These are phyloP conservation scores for Pseudopyricularia javanii DNA, from an alignment of 2,329 filamentous ascomycete genomes.

Conservation along the genomic window DNA sequence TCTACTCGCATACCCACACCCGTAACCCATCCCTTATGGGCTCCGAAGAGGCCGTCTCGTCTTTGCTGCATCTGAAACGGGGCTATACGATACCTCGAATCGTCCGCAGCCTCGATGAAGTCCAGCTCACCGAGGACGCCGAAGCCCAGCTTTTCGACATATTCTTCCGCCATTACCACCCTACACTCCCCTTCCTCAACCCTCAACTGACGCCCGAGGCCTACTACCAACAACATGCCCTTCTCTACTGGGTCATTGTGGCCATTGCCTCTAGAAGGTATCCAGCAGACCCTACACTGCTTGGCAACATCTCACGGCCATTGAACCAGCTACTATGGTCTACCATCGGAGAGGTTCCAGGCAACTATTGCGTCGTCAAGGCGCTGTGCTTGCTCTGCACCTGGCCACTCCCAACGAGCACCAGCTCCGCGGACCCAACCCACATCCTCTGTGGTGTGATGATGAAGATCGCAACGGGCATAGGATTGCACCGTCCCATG, in stretches of 20 bases:
- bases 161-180: conserved; percentile 67
- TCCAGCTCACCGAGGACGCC: conserved; percentile 51
- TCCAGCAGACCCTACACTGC: conserved; percentile 46
- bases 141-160: conserved; percentile 57
- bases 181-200: conserved; percentile 65
- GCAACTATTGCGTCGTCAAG: conserved; percentile 71
- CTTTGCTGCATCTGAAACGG: conserved; percentile 52
- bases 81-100: conserved; percentile 49
- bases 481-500: conserved; percentile 68
- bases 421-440: conserved; percentile 66
- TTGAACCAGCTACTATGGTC: conserved; percentile 64
- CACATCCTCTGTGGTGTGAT: conserved; percentile 73
- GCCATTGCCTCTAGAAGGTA: conserved; percentile 65
- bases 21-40: conserved; percentile 53
- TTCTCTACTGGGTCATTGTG: conserved; percentile 79
- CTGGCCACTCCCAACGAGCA: conserved; percentile 75
- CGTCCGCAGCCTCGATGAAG: conserved; percentile 48
- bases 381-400: conserved; percentile 68
- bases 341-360: conserved; percentile 65
- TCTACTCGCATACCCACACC: conserved; percentile 37
- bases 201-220: conserved; percentile 53
- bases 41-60: conserved; percentile 57
- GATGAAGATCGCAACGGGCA: conserved; percentile 79
- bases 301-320: conserved; percentile 55
- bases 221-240: conserved; percentile 64